Conservation (phyloP, 306 rosid genomes). For the Carpinus viminea region DNA sequence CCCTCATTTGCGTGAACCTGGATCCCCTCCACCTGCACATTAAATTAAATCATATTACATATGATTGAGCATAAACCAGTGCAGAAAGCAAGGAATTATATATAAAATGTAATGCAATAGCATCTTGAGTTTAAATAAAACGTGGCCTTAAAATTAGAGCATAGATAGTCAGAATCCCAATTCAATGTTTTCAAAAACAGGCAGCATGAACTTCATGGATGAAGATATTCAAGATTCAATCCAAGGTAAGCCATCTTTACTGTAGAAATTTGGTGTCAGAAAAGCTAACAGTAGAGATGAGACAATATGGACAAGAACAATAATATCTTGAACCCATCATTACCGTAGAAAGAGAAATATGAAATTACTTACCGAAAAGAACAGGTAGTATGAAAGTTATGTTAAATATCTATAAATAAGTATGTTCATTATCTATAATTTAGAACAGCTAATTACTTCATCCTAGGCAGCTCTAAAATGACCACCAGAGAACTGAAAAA, state of each 20-base stretch:
- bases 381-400: no score
- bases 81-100: conserved; percentile 19
- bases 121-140: conserved; percentile 7
- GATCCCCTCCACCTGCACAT: conserved; percentile 82
- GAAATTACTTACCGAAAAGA: no score
- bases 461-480: neutral
- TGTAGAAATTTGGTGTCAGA: neutral
- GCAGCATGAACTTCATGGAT: conserved; percentile 8
- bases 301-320: neutral
- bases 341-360: no score
- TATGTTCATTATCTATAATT: neutral
- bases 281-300: conserved; percentile 3
- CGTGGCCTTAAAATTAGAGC: conserved; percentile 18
- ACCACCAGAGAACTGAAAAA: neutral
- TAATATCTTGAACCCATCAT: neutral
- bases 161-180: neutral
- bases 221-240: neutral
- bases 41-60: conserved; percentile 25
- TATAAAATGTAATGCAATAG: conserved; percentile 16
- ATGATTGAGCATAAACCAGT: conserved; percentile 6
- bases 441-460: neutral
- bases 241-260: neutral
- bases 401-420: neutral
- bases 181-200: conserved; percentile 11
- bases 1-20: conserved; percentile 93